Conservation (phyloP, 1,139 yeast genomes). For the Candida smagusa region DNA sequence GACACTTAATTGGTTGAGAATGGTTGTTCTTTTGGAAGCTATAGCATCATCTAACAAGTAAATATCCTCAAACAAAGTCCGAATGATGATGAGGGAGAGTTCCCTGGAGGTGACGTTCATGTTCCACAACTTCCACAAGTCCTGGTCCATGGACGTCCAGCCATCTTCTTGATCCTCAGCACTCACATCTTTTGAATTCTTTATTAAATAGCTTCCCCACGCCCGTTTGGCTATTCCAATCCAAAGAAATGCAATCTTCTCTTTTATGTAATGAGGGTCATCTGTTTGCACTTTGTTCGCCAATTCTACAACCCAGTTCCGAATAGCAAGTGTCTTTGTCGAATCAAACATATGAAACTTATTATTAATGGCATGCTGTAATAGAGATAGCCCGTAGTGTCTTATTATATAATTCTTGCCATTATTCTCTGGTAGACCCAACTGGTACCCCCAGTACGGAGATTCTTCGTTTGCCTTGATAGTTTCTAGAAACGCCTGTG, state of each 20-base stretch:
- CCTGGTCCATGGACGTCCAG: conserved; percentile 89
- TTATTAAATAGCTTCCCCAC: conserved; percentile 69
- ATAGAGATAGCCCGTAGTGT: conserved; percentile 82
- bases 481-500: conserved; percentile 71
- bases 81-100: conserved; percentile 68
- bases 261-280: conserved; percentile 89
- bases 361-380: conserved; percentile 66
- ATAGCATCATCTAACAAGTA: conserved; percentile 88
- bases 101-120: conserved; percentile 63
- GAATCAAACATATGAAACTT: conserved; percentile 55
- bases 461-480: conserved; percentile 78
- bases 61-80: conserved; percentile 92
- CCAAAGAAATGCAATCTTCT: conserved; percentile 88
- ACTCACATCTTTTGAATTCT: conserved; percentile 10
- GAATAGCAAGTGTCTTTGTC: conserved; percentile 65
- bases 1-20: conserved; percentile 78
- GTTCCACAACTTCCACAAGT: conserved; percentile 74
- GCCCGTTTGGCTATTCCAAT: conserved; percentile 87
- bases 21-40: conserved; percentile 76
- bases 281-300: conserved; percentile 53
- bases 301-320: conserved; percentile 82
- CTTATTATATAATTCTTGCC: conserved; percentile 70
- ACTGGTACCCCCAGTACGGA: conserved; percentile 89
- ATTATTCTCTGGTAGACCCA: conserved; percentile 63
- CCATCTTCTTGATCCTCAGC: conserved; percentile 51